Base-by-base conservation (phyloP, 768 basidiomycete genomes). In the Calocera viscosa region DNA sequence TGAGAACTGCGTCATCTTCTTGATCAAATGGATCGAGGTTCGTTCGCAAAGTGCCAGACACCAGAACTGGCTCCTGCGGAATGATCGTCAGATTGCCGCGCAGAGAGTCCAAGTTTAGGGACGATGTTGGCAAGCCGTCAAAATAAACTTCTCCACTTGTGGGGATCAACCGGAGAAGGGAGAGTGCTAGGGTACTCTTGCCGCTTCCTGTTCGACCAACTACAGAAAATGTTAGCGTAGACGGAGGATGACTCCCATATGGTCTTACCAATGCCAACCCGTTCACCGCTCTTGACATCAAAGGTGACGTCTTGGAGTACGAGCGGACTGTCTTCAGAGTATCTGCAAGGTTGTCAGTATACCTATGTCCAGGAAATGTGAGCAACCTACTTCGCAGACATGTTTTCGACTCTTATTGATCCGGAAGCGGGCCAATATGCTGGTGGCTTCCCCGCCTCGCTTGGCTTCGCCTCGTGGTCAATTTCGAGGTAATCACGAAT, bases 391-490 rank as follows among this genome's bases (percentile, higher is more conserved):
- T 77, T 74, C 0, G 85, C 85, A 14, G 78, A 80, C 2, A 86
- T 74, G 34, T 81, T 78, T 68, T 86, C 80, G 1, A 84, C 80
- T 2, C 74, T 71, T n/a, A 86, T 75, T 14, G 78, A 75, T 0
- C 85, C 85, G 32, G 81, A 82, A 0, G 84, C 77, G 2, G 85
- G 85, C 85, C 85, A 87, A 67, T 84, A 82, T 0, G 85, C 85
- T 2, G 85, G 84, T 2, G 85, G 85, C n/a, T 78, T 72, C 1
- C 80, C 80, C 5, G 75, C 68, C 30, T 74, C 68, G 0, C 76
- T 77, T 0, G 79, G 69, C 65, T 77, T 75, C 0, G 79, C 79
- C 71, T 86, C 85, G 67, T 83, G 82, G 64, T 84, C 83, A 43
- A 84, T 82, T n/a, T 77, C 73, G 39, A 85, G 72, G 70, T 85